phyloP scores from a whole-genome alignment of 495 filamentous ascomycete species.

The Alectoria sarmentosa region DNA sequence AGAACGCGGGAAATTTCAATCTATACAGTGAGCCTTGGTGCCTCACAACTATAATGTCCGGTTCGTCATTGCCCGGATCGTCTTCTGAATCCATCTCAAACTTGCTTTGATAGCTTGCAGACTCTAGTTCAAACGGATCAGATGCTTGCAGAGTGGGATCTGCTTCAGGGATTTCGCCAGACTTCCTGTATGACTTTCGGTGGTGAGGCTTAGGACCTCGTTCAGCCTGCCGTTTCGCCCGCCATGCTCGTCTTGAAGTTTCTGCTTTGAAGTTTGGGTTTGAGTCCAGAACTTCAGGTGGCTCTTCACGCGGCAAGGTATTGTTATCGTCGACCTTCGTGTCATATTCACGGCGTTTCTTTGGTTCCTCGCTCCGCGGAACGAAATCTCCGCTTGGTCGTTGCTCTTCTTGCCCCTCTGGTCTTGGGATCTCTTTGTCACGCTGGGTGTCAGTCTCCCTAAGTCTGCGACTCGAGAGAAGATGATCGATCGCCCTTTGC shows the following conservation, averaged over 20 bases:
- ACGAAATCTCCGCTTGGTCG: background rate
- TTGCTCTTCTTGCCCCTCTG: background rate
- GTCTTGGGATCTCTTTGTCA: background rate
- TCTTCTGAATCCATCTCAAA: conserved; percentile 26
- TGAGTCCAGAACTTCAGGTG: background rate
- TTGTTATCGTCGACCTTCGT: background rate
- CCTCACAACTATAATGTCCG: conserved; percentile 66
- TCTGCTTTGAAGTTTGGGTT: conserved; percentile 5
- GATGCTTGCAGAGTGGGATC: background rate
- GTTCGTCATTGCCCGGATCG: conserved; percentile 42
- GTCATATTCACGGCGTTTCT: background rate
- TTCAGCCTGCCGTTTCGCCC: conserved; percentile 6
- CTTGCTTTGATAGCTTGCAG: conserved; percentile 28
- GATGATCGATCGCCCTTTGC: background rate
- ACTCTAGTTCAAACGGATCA: conserved; percentile 30
- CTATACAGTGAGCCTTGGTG: conserved; percentile 60
- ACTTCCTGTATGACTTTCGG: background rate
- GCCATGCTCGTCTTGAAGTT: conserved; percentile 7
- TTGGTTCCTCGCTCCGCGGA: background rate
- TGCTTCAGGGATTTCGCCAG: background rate
- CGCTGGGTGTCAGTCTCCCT: background rate
- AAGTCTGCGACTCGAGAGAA: conserved; percentile 1
- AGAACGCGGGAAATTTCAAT: conserved; percentile 70
- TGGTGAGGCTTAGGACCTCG: conserved; percentile 5
- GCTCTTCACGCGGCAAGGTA: background rate